phyloP scores from a whole-genome alignment of 306 rosid species.

The Casuarina cunninghamiana region DNA sequence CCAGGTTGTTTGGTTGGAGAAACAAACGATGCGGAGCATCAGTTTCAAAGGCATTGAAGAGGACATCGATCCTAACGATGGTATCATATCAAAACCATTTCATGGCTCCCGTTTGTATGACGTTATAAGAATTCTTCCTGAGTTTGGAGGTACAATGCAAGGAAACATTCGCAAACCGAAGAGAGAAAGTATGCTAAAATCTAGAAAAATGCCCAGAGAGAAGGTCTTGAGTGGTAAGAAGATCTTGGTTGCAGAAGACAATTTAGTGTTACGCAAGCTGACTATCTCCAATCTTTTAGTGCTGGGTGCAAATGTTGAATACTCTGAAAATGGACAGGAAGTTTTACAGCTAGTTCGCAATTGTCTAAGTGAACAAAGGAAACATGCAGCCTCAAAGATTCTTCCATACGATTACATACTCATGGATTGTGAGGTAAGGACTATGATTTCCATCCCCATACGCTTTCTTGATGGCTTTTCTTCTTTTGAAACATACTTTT shows the following conservation, averaged over 20 bases:
- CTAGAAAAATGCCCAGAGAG: background rate
- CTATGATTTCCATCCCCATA: background rate
- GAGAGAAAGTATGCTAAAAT: background rate
- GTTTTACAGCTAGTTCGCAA: constrained; percentile 44
- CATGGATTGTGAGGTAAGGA: constrained; percentile 77
- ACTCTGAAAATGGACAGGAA: constrained; percentile 59
- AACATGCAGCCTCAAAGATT: constrained; percentile 15
- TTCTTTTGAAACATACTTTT: too few species aligned
- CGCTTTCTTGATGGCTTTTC: background rate
- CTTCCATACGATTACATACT: constrained; percentile 69
- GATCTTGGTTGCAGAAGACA: constrained; percentile 67
- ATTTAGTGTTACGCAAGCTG: constrained; percentile 24
- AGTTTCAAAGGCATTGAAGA: constrained; percentile 15
- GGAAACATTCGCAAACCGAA: constrained; percentile 4
- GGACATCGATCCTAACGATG: constrained; percentile 42
- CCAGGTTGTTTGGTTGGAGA: constrained; percentile 69
- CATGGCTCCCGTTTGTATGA: constrained; percentile 59
- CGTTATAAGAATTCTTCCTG: constrained; percentile 63
- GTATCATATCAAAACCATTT: constrained; percentile 52
- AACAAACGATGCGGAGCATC: constrained; percentile 24
- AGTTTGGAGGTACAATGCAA: constrained; percentile 48
- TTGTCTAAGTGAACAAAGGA: constrained; percentile 26
- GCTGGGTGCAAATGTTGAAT: constrained; percentile 55
- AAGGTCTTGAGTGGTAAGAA: constrained; percentile 55
- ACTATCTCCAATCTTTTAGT: constrained; percentile 22